Percentiles rank a stretch among this genome's conserved stretches.
phyloP scores from a whole-genome alignment of 2,329 filamentous ascomycete species.

The Pseudogymnoascus sp. region DNA sequence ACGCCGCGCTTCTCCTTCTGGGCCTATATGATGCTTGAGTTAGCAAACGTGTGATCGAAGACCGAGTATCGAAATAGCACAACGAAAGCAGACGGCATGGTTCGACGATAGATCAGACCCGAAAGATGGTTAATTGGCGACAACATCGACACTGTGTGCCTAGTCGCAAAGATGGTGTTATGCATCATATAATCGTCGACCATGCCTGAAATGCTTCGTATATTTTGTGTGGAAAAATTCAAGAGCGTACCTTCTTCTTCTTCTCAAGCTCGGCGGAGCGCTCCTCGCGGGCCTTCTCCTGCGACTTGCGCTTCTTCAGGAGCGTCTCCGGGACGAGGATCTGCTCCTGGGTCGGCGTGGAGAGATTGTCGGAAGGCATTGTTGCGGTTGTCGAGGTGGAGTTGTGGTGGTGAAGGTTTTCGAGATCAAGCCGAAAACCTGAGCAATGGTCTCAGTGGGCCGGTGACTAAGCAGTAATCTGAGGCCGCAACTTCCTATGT shows the following conservation, averaged over 20 bases:
- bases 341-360: slow-evolving; percentile 85
- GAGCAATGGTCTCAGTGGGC: slow-evolving; percentile 11
- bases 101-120: slow-evolving; percentile 67
- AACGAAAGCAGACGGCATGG: slow-evolving; percentile 20
- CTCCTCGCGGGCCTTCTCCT: slow-evolving; percentile 97
- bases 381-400: slow-evolving; percentile 42
- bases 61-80: slow-evolving; percentile 17
- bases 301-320: slow-evolving; percentile 99
- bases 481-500: not conserved
- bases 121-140: slow-evolving; percentile 99
- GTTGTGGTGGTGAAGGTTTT: slow-evolving; percentile 20
- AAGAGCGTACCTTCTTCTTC: slow-evolving; percentile 69
- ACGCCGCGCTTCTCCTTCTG: slow-evolving; percentile 98
- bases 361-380: slow-evolving; percentile 43
- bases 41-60: slow-evolving; percentile 28
- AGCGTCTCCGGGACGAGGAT: slow-evolving; percentile 98
- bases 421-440: slow-evolving; percentile 11
- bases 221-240: slow-evolving; percentile 21
- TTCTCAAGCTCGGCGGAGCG: slow-evolving; percentile 72
- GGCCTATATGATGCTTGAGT: slow-evolving; percentile 54
- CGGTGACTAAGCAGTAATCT: slow-evolving; percentile 11
- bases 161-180: slow-evolving; percentile 84
- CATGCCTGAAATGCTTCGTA: slow-evolving; percentile 31
- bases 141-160: slow-evolving; percentile 83
- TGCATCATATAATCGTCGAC: slow-evolving; percentile 67